A percentile compares a stretch with the other conserved stretches of the same genome.
Evolutionary conservation across 2,329 filamentous ascomycete genomes (phyloP).

Genomic region (Claviceps citrina): DNA sequence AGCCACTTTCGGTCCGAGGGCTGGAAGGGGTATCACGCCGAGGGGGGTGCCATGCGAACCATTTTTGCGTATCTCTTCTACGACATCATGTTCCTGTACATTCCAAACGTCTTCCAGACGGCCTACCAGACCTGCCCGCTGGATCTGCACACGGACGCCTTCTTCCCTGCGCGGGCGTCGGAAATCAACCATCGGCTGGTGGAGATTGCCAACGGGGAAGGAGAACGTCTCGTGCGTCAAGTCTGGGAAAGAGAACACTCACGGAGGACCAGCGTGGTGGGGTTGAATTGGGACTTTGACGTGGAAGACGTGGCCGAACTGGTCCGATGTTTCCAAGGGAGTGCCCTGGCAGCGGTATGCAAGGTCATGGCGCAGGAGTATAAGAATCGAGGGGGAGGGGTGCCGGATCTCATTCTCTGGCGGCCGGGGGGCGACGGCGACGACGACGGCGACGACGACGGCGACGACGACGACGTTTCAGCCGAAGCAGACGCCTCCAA

Average conservation of each 20-base stretch:
- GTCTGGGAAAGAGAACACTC: conserved; percentile 56
- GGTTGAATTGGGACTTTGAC: conserved; percentile 79
- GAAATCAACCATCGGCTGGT: conserved; percentile 82
- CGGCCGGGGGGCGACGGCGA: conserved; percentile 27
- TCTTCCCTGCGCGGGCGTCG: conserved; percentile 70
- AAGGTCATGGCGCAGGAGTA: conserved; percentile 96
- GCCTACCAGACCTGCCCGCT: conserved; percentile 86
- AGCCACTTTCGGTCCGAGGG: conserved; percentile 68
- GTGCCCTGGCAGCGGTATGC: conserved; percentile 68
- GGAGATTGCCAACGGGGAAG: conserved; percentile 72
- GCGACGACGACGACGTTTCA: background rate
- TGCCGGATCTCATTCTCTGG: conserved; percentile 92
- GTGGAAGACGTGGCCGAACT: conserved; percentile 67
- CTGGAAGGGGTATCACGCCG: conserved; percentile 90
- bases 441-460: conserved; percentile 7
- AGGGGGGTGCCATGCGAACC: conserved; percentile 84
- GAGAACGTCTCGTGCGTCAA: conserved; percentile 46
- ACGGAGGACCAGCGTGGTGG: conserved; percentile 70
- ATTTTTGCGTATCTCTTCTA: conserved; percentile 83
- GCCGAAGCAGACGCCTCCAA: background rate
- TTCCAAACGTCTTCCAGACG: conserved; percentile 95
- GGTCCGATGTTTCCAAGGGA: conserved; percentile 60
- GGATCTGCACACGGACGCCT: conserved; percentile 83
- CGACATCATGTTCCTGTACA: conserved; percentile 81
- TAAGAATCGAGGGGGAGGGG: conserved; percentile 65